A percentile compares a stretch with the other conserved stretches of the same genome.
These are phyloP conservation scores for Puccinia hordei DNA, from an alignment of 1,284 basidiomycete genomes.

Conservation along the genomic window DNA sequence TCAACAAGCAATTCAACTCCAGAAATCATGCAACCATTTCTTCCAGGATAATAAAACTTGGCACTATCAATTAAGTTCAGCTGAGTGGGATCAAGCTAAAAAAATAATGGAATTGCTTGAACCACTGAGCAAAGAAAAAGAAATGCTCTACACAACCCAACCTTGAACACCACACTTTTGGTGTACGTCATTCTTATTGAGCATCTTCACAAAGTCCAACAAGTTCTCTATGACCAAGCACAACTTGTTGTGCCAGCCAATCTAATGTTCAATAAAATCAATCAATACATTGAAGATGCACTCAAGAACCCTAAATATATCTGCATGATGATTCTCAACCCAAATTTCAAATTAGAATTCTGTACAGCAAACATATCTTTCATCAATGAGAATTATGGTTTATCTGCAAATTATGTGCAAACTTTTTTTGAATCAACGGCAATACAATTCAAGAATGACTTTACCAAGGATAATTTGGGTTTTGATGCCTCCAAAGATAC, in stretches of 20 bases:
- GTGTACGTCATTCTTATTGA: background rate
- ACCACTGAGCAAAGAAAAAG: background rate
- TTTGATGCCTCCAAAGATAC: too few species aligned
- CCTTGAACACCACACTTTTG: background rate
- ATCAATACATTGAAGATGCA: background rate
- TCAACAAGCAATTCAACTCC: background rate
- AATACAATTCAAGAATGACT: too few species aligned
- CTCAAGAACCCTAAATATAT: background rate
- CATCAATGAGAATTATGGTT: background rate
- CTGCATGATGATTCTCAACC: background rate
- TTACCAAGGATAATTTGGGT: too few species aligned
- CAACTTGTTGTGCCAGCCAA: background rate
- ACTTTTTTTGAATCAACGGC: too few species aligned
- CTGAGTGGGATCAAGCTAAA: background rate
- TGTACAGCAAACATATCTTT: background rate
- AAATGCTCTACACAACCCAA: background rate
- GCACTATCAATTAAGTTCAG: background rate
- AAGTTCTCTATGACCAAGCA: conserved; percentile 2
- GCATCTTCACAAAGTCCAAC: background rate
- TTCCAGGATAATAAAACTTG: background rate
- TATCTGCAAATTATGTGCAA: background rate
- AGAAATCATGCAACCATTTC: conserved; percentile 3
- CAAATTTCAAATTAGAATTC: conserved; percentile 1
- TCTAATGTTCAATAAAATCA: background rate
- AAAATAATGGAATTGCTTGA: background rate